Evolutionary conservation across 2,329 filamentous ascomycete species (phyloP), one percentile per base, ranked within the genome.

Genomic region (Neopestalotiopsis sp.): DNA sequence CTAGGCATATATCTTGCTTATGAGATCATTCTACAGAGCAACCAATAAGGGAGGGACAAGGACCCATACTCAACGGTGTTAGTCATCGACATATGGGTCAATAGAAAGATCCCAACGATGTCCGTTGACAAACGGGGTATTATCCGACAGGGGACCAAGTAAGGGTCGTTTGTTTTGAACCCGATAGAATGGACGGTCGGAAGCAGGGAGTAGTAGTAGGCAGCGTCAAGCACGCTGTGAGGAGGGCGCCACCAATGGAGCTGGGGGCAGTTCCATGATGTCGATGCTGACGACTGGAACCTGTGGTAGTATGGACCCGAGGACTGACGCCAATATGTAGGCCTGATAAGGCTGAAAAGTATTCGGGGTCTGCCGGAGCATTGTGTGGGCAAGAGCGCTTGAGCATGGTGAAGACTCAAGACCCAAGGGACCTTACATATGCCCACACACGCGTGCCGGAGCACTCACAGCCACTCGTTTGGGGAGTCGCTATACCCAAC

Each of bases 261-360:
- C 17, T 52, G 1, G 57, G 17, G 12, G 57, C 2, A 59, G 24
- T 13, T 59, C 24, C 57, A 59, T 58, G 56, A 58, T 59, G 45
- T 52, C 45, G 45, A n/a, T 52, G 45, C 45, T 52, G 45, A 52
- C 45, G 20, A 52, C n/a, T 52, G 14, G 4, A 52, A 5, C 3
- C 5, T n/a, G 17, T 52, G 45, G 45, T 38, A 24, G 45, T 24
- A n/a, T 17, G 45, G 34, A 38, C 1, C 45, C 45, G 45, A n/a
- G 45, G 45, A 52, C 45, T 52, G n/a, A 1, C 45, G 45, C 17
- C n/a, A 52, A 52, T 52, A 52, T 24, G 45, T 52, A 52, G 45
- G 34, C 20, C 17, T 52, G 57, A 59, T 59, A 59, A 59, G 57
- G 57, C 57, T 59, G 57, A 30, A 59, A 28, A 59, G 10, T 30